Percentiles rank a stretch among this genome's conserved stretches.
Conservation (phyloP, 2,329 filamentous ascomycete genomes). For the Aspergillus puulaauensis region DNA sequence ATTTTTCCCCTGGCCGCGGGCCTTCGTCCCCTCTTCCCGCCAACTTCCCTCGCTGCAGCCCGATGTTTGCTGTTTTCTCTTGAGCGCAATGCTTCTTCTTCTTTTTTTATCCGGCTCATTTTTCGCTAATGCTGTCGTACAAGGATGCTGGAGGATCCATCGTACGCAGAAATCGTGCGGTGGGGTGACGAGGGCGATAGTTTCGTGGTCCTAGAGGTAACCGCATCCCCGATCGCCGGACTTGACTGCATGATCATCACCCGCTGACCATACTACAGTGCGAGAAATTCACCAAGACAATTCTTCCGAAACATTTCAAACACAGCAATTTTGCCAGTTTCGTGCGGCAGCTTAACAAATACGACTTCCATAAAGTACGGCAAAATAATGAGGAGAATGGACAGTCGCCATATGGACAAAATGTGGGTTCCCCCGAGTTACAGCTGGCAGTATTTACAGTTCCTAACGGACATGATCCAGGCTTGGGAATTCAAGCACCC, state of each 20-base stretch:
- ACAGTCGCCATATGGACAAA: conserved; percentile 75
- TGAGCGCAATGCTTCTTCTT: neutral
- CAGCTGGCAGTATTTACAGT: neutral
- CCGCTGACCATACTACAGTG: conserved; percentile 59
- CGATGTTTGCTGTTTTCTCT: neutral
- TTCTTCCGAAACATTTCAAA: conserved; percentile 97
- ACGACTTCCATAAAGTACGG: conserved; percentile 97
- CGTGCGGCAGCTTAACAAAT: conserved; percentile 93
- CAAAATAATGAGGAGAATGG: conserved; percentile 85
- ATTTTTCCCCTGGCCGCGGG: conserved; percentile 1
- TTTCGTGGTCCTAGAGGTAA: conserved; percentile 94
- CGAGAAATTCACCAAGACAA: conserved; percentile 96
- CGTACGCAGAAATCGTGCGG: conserved; percentile 86
- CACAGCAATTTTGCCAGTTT: conserved; percentile 98
- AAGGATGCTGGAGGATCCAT: conserved; percentile 95
- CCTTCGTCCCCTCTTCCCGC: conserved; percentile 10
- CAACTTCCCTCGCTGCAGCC: neutral
- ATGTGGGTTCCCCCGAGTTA: conserved; percentile 50
- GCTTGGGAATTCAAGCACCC: conserved; percentile 97
- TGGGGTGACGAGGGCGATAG: conserved; percentile 95
- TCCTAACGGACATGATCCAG: conserved; percentile 45
- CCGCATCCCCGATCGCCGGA: conserved; percentile 17
- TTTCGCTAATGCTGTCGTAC: conserved; percentile 13
- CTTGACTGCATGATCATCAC: conserved; percentile 6
- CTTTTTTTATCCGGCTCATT: neutral